Conservation (phyloP, 768 basidiomycete genomes). For the Epithele typhae region DNA sequence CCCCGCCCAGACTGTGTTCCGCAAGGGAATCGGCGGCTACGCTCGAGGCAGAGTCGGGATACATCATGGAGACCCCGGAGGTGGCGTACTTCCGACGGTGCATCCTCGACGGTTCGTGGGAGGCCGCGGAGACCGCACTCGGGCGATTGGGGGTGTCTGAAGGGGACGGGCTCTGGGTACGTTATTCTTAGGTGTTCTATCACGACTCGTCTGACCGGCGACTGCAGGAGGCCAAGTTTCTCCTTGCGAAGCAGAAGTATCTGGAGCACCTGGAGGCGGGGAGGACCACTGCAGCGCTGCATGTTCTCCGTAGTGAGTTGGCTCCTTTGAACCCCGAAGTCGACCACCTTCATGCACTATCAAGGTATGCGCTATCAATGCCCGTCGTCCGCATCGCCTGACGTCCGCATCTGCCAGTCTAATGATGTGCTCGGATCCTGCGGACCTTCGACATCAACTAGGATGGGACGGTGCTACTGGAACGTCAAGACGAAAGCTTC, state of each 20-base stretch:
- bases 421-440: conserved; percentile 88
- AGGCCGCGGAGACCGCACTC: conserved; percentile 68
- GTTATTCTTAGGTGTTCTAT: conserved; percentile 16
- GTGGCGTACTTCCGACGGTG: conserved; percentile 78
- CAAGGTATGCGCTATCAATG: conserved; percentile 52
- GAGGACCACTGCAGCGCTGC: conserved; percentile 76
- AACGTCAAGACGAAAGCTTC: conserved; percentile 68
- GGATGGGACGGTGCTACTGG: conserved; percentile 89
- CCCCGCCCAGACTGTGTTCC: conserved; percentile 12
- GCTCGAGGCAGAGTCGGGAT: conserved; percentile 91
- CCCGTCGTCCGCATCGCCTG: not conserved
- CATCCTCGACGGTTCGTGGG: conserved; percentile 79
- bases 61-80: conserved; percentile 71
- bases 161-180: conserved; percentile 66
- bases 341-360: conserved; percentile 80
- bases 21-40: conserved; percentile 82
- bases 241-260: conserved; percentile 95
- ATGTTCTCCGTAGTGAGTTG: conserved; percentile 83
- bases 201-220: not conserved
- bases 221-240: conserved; percentile 70
- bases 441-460: conserved; percentile 76
- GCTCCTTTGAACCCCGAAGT: conserved; percentile 77
- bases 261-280: conserved; percentile 84
- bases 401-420: conserved; percentile 43
- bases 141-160: conserved; percentile 64